Percentiles rank a stretch among this genome's conserved stretches.
phyloP scores from a whole-genome alignment of 2,329 filamentous ascomycete species.

The Aspergillus sclerotialis region DNA sequence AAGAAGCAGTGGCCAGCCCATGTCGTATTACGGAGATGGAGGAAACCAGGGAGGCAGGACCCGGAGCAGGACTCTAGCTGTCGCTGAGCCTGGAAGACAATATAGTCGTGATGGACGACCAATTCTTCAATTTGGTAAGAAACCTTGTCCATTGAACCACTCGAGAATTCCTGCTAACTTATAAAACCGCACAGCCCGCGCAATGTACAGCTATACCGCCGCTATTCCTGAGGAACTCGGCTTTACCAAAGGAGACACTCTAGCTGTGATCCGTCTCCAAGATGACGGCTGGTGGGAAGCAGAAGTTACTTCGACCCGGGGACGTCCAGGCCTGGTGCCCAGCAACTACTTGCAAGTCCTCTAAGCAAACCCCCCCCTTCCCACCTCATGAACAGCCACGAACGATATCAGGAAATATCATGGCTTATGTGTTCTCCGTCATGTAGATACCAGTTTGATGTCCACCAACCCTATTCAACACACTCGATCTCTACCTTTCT shows the following conservation, averaged over 20 bases:
- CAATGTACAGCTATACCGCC: conserved; percentile 88
- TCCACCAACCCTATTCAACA: not conserved
- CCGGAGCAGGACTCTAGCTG: conserved; percentile 81
- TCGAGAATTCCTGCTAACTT: conserved; percentile 10
- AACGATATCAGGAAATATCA: conserved; percentile 7
- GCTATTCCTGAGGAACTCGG: conserved; percentile 92
- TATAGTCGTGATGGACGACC: conserved; percentile 79
- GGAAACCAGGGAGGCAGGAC: conserved; percentile 46
- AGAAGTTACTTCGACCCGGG: conserved; percentile 61
- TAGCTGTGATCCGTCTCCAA: conserved; percentile 82
- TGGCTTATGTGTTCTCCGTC: conserved; percentile 1
- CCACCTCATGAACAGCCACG: conserved; percentile 19
- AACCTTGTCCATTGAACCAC: not conserved
- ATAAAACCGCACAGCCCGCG: conserved; percentile 70
- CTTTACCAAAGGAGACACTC: conserved; percentile 84
- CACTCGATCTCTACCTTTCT: too few species aligned
- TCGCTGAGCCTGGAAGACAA: conserved; percentile 59
- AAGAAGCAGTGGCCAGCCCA: conserved; percentile 36
- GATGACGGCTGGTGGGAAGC: conserved; percentile 99
- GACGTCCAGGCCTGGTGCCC: conserved; percentile 52
- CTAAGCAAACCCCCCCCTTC: too few species aligned
- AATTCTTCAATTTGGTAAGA: conserved; percentile 89
- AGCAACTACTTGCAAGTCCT: conserved; percentile 61
- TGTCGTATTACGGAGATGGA: conserved; percentile 44
- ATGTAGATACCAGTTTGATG: not conserved